Base-by-base conservation (phyloP, 306 rosid species). In the Dryas octopetala region DNA sequence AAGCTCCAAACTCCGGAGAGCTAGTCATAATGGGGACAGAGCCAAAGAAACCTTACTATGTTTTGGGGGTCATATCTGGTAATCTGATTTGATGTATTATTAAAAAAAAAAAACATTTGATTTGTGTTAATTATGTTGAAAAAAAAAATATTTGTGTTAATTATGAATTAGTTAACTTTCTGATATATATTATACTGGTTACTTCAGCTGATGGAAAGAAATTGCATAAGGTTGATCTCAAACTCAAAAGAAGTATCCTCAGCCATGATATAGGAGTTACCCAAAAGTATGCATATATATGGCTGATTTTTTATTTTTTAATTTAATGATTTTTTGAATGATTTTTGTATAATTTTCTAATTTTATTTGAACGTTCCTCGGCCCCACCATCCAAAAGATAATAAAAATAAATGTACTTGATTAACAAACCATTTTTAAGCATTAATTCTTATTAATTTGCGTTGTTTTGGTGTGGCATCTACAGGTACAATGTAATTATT, bases 221-320 rank as follows among this genome's bases (percentile, higher is more conserved):
- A 78, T 12, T 87, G 63, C 95, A 87, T 28, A 80, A 75, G 78
- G 86, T 78, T 26, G 96, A 93, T 70, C 54, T 93, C 50, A 81
- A 89, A 78, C 75, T 87, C n/a, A 66, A 77, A 1, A 86, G 95
- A 64, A 69, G 88, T 70, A 64, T 65, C 58, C 68, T 89, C 50
- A 74, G 79, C 76, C 96, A 90, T 83, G 96, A 93, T 4, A 46
- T 89, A 26, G 88, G 96, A 5, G 83, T 93, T 54, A 90, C 96
- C 6, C 53, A 75, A 28, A 85, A 86, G 96, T 89, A 86, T 41
- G 48, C 32, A 2, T 5, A 14, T 54, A 54, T 16, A 54, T 14
- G 7, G 23, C 26, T 32, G 38, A 32, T 32, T 5, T 16, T 54
- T 54, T 54, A 71, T 67, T 16, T 44, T 9, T 4, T 19, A 15